A percentile compares a stretch with the other conserved stretches of the same genome.
These are phyloP conservation scores for Malus hybrid DNA, from an alignment of 331 rosid genomes.

Conservation along the genomic window DNA sequence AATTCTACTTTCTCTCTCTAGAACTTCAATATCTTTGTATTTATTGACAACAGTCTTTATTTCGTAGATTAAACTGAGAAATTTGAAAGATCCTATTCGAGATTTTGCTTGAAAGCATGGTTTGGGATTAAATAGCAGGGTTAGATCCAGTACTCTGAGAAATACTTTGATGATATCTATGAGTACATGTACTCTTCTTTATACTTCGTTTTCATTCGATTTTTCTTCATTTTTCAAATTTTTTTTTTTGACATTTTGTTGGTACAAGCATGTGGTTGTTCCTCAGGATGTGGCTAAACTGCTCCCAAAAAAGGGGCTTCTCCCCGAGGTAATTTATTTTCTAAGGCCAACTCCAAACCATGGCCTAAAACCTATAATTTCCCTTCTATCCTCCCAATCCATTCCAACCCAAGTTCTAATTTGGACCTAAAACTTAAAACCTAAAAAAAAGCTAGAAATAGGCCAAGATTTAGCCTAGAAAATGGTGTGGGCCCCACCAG, in stretches of 20 bases:
- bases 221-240: constrained; percentile 9
- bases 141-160: constrained; percentile 96
- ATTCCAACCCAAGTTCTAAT: too few species aligned
- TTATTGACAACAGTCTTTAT: neutral
- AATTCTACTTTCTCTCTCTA: neutral
- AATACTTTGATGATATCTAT: constrained; percentile 73
- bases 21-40: neutral
- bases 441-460: too few species aligned
- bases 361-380: too few species aligned
- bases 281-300: constrained; percentile 68
- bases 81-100: neutral
- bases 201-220: neutral
- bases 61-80: too few species aligned
- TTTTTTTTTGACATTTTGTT: neutral
- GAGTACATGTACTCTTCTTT: constrained; percentile 59
- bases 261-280: constrained; percentile 69
- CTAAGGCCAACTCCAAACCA: too few species aligned
- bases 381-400: too few species aligned
- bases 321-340: constrained; percentile 33
- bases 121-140: constrained; percentile 35
- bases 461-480: too few species aligned
- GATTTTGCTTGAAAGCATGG: neutral
- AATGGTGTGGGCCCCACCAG: too few species aligned
- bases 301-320: constrained; percentile 84
- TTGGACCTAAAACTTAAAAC: too few species aligned